Evolutionary conservation across 2,329 filamentous ascomycete genomes (phyloP), one percentile per base, ranked within the genome.

Genomic region (Cercospora sp.): DNA sequence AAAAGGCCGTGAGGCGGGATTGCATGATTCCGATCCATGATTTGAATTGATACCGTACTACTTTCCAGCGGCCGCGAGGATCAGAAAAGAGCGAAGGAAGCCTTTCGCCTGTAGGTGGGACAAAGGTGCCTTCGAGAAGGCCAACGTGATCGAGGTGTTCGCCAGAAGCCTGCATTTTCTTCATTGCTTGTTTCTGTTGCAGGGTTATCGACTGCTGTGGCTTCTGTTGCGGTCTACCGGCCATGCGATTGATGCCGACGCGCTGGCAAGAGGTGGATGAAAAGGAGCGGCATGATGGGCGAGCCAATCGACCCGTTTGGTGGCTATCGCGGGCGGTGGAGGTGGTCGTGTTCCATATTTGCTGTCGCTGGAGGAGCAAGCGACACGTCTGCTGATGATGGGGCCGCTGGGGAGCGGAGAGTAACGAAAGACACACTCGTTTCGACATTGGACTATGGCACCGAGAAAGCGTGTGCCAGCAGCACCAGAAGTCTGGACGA

Each of bases 101-200:
- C 16, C 74, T 72, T 51, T 53, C 55, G 20, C 71, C 67, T 4
- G 71, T 67, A 4, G 77, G 77, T 58, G 75, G 75, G 45, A 79
- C 66, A 65, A 78, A 75, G 5, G 75, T 78, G 30, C 72, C 73
- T 39, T 81, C 81, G 57, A 85, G 72, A 55, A 84, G 51, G 36
- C 83, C 83, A 20, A 84, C 72, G 71, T 83, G 80, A 66, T 82
- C 72, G 45, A 72, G 78, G 60, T 75, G 71, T 66, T 64, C 65
- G 65, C 72, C 76, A 66, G 64, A 72, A 30, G 62, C 68, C 33
- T 28, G 28, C 63, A 68, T 48, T 65, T 67, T 59, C 30, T 79
- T 79, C 65, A 82, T 68, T 45, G 77, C 75, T 18, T 75, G 67
- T 33, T 73, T 70, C 48, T 76, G 71, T 57, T 79, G 69, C 31